Evolutionary conservation across 768 basidiomycete genomes (phyloP).

Genomic region (Exsudoporus frostii): DNA sequence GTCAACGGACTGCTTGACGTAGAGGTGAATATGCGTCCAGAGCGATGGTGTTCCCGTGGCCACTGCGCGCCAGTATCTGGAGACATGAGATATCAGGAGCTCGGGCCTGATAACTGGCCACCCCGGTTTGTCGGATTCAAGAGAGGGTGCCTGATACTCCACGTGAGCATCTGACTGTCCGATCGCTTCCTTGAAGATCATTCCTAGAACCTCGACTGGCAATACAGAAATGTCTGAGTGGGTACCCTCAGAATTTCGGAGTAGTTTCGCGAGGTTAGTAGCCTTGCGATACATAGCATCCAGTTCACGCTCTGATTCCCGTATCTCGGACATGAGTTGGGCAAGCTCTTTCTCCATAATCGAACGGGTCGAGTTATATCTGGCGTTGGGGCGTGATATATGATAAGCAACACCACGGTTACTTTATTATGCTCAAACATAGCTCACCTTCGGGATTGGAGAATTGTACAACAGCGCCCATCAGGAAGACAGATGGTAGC

Average conservation of each 20-base stretch:
- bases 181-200: slow-evolving; percentile 24
- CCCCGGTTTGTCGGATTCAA: slow-evolving; percentile 2
- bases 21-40: slow-evolving; percentile 36
- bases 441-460: slow-evolving; percentile 10
- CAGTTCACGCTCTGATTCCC: slow-evolving; percentile 17
- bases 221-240: slow-evolving; percentile 16
- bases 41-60: slow-evolving; percentile 37
- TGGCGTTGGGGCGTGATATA: background rate
- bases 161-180: background rate
- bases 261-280: slow-evolving; percentile 4
- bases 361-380: slow-evolving; percentile 11
- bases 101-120: slow-evolving; percentile 21
- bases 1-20: slow-evolving; percentile 25
- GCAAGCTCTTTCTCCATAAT: slow-evolving; percentile 14
- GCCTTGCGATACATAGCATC: slow-evolving; percentile 20
- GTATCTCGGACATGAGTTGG: slow-evolving; percentile 18
- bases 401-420: background rate
- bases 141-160: background rate
- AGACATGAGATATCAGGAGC: slow-evolving; percentile 41
- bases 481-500: background rate
- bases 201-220: slow-evolving; percentile 26
- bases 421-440: background rate
- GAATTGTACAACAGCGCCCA: background rate
- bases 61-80: slow-evolving; percentile 40
- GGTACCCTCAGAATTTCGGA: background rate